Conservation (phyloP, 1,284 basidiomycete species). For the Schizophyllum commune region DNA sequence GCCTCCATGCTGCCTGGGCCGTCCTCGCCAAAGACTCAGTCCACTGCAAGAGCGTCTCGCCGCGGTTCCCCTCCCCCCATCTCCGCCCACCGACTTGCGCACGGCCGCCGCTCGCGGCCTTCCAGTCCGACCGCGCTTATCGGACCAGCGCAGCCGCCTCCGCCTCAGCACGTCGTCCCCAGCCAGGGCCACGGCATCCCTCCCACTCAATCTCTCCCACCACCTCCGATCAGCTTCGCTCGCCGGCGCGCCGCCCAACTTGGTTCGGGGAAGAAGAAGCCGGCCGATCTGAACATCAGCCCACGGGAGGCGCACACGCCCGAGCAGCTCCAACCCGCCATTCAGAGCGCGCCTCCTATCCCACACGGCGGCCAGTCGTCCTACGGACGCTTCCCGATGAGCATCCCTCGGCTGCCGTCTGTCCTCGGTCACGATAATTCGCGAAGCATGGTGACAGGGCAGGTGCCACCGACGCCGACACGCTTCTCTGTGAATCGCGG, state of each 20-base stretch:
- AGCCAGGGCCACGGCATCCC: constrained; percentile 14
- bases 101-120: constrained; percentile 1
- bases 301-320: constrained; percentile 48
- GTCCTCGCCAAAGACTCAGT: constrained; percentile 16
- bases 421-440: constrained; percentile 35
- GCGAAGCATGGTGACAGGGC: constrained; percentile 39
- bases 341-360: constrained; percentile 68
- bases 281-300: constrained; percentile 70
- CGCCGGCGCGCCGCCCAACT: constrained; percentile 57
- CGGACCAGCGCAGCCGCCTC: not conserved
- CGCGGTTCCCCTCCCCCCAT: constrained; percentile 2
- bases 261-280: constrained; percentile 53
- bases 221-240: constrained; percentile 68
- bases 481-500: constrained; percentile 44
- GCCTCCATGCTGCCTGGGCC: constrained; percentile 13
- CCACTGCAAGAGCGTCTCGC: constrained; percentile 1
- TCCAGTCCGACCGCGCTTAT: not conserved
- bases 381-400: constrained; percentile 43
- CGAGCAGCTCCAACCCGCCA: constrained; percentile 51
- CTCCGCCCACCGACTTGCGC: not conserved
- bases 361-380: constrained; percentile 41
- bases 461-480: constrained; percentile 69
- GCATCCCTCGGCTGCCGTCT: constrained; percentile 57
- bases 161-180: constrained; percentile 7
- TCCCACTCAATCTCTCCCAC: constrained; percentile 38